A percentile compares a stretch with the other conserved stretches of the same genome.
Evolutionary conservation across 139 green algal species (phyloP).

Genomic region (Protoeuglena noctilucae): DNA sequence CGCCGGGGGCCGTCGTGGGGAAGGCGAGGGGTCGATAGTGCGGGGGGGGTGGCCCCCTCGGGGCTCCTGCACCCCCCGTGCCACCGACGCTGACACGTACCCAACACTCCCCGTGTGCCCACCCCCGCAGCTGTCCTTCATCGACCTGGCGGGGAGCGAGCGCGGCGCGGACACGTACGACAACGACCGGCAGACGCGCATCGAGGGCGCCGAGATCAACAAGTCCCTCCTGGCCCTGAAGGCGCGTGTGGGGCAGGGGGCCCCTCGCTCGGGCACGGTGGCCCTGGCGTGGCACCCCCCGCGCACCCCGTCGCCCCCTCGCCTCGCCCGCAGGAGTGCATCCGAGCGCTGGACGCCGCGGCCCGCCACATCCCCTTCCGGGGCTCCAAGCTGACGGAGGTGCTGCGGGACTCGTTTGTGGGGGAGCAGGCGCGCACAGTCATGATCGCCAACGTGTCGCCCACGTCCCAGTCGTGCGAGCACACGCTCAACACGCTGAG

Average conservation of each 20-base stretch:
- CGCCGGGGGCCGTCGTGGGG: neutral
- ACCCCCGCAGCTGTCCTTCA: conserved; percentile 97
- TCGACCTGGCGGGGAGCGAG: conserved; percentile 92
- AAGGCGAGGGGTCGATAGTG: neutral
- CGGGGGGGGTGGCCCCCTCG: too few species aligned
- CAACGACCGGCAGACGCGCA: conserved; percentile 67
- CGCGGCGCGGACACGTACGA: conserved; percentile 92
- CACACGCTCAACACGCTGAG: conserved; percentile 97
- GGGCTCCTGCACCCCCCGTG: too few species aligned
- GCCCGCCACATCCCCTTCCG: conserved; percentile 87
- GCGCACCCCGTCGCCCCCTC: too few species aligned
- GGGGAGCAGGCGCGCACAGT: conserved; percentile 70
- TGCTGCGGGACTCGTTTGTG: conserved; percentile 24
- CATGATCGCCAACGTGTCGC: conserved; percentile 96
- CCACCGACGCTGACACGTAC: too few species aligned
- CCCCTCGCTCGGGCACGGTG: neutral
- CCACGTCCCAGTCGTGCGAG: conserved; percentile 66
- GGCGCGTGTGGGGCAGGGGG: too few species aligned
- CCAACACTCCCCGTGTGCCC: too few species aligned
- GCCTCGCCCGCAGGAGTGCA: too few species aligned
- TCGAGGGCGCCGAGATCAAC: conserved; percentile 97
- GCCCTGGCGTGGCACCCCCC: too few species aligned
- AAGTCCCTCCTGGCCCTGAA: conserved; percentile 92
- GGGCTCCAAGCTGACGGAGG: conserved; percentile 80
- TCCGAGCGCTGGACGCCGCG: conserved; percentile 77